Conservation (phyloP, 1,139 yeast genomes). For the Kluyveromyces sp. region DNA sequence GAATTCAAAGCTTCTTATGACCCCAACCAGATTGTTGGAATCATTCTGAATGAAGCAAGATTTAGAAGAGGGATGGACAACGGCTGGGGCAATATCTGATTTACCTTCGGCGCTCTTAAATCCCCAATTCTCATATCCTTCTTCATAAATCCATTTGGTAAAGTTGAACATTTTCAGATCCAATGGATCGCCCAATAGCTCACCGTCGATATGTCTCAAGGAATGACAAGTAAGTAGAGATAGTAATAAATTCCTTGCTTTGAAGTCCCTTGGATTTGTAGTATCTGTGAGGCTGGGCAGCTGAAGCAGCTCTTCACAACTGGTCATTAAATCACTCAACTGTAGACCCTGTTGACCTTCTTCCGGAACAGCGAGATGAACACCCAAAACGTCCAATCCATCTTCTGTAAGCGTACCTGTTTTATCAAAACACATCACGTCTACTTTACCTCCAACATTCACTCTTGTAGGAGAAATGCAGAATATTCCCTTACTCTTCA, state of each 20-base stretch:
- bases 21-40: slow-evolving; percentile 41
- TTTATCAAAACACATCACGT: slow-evolving; percentile 86
- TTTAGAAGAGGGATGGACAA: slow-evolving; percentile 39
- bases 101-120: slow-evolving; percentile 38
- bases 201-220: slow-evolving; percentile 67
- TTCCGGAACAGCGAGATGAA: slow-evolving; percentile 46
- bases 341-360: slow-evolving; percentile 42
- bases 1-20: slow-evolving; percentile 75
- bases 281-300: slow-evolving; percentile 28
- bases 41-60: slow-evolving; percentile 30
- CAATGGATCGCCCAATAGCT: slow-evolving; percentile 84
- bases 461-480: slow-evolving; percentile 93
- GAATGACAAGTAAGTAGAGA: slow-evolving; percentile 87
- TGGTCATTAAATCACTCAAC: slow-evolving; percentile 43
- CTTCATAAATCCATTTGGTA: slow-evolving; percentile 68
- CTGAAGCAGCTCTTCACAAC: slow-evolving; percentile 31
- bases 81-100: slow-evolving; percentile 39
- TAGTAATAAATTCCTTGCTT: slow-evolving; percentile 30
- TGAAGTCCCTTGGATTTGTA: slow-evolving; percentile 24
- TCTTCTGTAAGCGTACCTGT: slow-evolving; percentile 98
- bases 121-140: slow-evolving; percentile 42
- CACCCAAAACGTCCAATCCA: slow-evolving; percentile 87
- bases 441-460: slow-evolving; percentile 90
- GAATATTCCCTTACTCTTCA: slow-evolving; percentile 61
- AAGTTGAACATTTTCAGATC: slow-evolving; percentile 91